Percentiles rank a stretch among this genome's conserved stretches.
Evolutionary conservation across 768 basidiomycete species (phyloP).

Genomic region (Jaapia argillacea): DNA sequence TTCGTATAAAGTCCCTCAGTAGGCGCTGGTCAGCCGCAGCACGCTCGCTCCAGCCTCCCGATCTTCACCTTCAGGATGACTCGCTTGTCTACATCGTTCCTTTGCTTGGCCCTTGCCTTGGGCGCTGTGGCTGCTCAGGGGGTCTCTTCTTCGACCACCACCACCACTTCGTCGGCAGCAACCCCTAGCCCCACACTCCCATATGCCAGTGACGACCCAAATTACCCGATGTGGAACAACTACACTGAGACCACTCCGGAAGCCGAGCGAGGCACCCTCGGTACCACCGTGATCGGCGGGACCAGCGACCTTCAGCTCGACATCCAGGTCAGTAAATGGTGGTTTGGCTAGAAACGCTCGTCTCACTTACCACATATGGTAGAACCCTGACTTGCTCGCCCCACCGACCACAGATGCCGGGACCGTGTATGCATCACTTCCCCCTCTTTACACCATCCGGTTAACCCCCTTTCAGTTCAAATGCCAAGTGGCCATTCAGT

Average conservation of each 20-base stretch:
- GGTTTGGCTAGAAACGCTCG: too few species aligned
- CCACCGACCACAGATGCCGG: constrained; percentile 36
- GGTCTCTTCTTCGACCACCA: too few species aligned
- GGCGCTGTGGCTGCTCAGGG: too few species aligned
- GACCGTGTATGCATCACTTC: constrained; percentile 27
- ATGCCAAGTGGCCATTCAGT: constrained; percentile 49
- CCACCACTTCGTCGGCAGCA: constrained; percentile 16
- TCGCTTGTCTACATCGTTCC: too few species aligned
- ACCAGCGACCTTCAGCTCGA: neutral
- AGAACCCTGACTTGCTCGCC: constrained; percentile 34
- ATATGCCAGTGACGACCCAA: constrained; percentile 35
- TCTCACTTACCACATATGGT: constrained; percentile 15
- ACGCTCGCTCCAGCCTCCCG: too few species aligned
- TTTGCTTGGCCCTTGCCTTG: too few species aligned
- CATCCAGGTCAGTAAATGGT: too few species aligned
- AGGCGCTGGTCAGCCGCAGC: too few species aligned
- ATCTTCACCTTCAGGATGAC: too few species aligned
- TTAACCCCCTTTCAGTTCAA: constrained; percentile 19
- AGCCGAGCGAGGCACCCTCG: neutral
- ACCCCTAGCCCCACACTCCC: constrained; percentile 31
- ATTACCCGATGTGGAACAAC: constrained; percentile 27
- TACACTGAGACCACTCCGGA: constrained; percentile 6
- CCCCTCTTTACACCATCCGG: neutral
- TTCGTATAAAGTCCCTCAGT: too few species aligned
- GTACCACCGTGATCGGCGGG: neutral